Evolutionary conservation across 371 early-diverging fungal species (phyloP).

Genomic region (Rhizopus stolonifer): DNA sequence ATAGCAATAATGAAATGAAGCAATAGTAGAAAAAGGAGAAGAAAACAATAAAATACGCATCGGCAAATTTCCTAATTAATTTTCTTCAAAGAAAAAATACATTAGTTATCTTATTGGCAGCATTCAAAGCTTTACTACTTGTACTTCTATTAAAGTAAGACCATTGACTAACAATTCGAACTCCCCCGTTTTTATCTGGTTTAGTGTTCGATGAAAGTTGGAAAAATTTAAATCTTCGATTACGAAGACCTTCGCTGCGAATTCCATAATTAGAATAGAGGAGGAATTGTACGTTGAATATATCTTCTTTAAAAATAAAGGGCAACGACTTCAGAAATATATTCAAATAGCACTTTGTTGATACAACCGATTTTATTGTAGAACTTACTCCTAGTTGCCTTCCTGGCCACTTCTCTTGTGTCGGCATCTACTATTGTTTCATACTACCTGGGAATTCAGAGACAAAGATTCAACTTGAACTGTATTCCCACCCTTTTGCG

Average conservation of each 20-base stretch:
- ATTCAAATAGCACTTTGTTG: conserved; percentile 21
- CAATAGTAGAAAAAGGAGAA: too few relatives aligned
- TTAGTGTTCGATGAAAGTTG: conserved; percentile 13
- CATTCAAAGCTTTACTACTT: not conserved
- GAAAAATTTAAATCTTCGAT: conserved; percentile 17
- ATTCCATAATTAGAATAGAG: conserved; percentile 18
- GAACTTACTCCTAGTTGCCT: too few relatives aligned
- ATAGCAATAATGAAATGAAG: too few relatives aligned
- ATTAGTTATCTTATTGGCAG: conserved; percentile 2
- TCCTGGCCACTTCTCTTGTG: too few relatives aligned
- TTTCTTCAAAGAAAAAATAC: conserved; percentile 6
- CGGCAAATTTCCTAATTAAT: too few relatives aligned
- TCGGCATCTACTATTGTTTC: too few relatives aligned
- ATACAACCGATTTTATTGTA: conserved; percentile 6
- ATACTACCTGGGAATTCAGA: too few relatives aligned
- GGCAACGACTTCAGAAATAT: conserved; percentile 8
- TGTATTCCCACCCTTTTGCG: too few relatives aligned
- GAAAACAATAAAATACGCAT: too few relatives aligned
- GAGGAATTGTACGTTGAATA: conserved; percentile 5
- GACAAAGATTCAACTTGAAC: too few relatives aligned
- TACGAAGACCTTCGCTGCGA: conserved; percentile 14
- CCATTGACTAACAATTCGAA: conserved; percentile 22
- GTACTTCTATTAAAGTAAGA: conserved; percentile 15
- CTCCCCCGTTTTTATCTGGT: conserved; percentile 15
- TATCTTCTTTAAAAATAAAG: conserved; percentile 10